Evolutionary conservation across 2,329 filamentous ascomycete species (phyloP).

Genomic region (Paecilomyces formosus): DNA sequence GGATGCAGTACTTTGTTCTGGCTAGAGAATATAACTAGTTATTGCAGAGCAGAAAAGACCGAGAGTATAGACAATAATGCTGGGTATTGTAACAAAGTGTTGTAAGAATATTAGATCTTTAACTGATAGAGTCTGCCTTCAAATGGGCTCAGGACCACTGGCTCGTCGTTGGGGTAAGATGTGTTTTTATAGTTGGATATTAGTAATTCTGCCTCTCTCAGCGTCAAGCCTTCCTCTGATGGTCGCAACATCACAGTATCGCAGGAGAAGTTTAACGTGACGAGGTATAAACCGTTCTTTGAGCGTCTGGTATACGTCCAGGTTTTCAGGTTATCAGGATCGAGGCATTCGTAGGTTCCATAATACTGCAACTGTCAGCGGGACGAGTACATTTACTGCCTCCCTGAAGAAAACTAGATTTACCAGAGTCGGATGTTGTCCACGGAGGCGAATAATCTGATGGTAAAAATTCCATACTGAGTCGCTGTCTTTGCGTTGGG

Average conservation of each 20-base stretch:
- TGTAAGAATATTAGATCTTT: slow-evolving; percentile 41
- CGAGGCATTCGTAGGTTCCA: slow-evolving; percentile 9
- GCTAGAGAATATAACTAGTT: neutral
- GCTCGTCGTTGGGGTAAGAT: slow-evolving; percentile 12
- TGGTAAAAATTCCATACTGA: slow-evolving; percentile 55
- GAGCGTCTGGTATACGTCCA: slow-evolving; percentile 7
- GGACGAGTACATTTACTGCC: neutral
- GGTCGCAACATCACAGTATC: slow-evolving; percentile 5
- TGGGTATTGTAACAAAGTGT: neutral
- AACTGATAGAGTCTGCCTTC: slow-evolving; percentile 31
- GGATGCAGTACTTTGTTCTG: neutral
- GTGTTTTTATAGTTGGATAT: slow-evolving; percentile 7
- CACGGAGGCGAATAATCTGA: slow-evolving; percentile 46
- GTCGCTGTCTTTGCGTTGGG: slow-evolving; percentile 13
- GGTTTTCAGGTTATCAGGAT: slow-evolving; percentile 6
- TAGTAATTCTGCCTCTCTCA: slow-evolving; percentile 4
- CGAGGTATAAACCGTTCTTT: slow-evolving; percentile 8
- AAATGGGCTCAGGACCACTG: slow-evolving; percentile 3
- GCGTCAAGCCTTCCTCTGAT: slow-evolving; percentile 3
- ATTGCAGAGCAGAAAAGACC: neutral
- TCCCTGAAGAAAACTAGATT: neutral
- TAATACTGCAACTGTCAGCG: slow-evolving; percentile 3
- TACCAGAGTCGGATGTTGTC: slow-evolving; percentile 31
- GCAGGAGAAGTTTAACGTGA: slow-evolving; percentile 8
- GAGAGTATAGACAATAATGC: neutral